A percentile compares a stretch with the other conserved stretches of the same genome.
Conservation (phyloP, 257 asterid genomes). For the Solanum chaucha region DNA sequence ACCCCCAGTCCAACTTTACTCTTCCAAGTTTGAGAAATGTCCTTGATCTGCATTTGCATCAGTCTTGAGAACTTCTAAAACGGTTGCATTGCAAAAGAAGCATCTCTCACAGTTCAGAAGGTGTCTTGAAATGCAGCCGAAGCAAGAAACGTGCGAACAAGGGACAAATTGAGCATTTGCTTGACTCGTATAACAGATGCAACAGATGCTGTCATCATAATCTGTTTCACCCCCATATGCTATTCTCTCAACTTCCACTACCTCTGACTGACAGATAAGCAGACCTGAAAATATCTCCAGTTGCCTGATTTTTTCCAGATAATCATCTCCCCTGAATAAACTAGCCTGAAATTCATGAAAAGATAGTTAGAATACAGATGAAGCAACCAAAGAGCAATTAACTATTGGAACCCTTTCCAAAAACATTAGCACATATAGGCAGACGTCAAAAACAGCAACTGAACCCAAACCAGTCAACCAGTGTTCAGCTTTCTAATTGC, state of each 20-base stretch:
- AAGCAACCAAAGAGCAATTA: not conserved
- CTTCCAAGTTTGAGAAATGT: not conserved
- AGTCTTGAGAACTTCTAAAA: constrained; percentile 35
- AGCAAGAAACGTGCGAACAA: constrained; percentile 74
- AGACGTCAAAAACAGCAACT: not conserved
- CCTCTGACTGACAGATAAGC: constrained; percentile 40
- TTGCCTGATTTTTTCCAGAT: constrained; percentile 38
- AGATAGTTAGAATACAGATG: not conserved
- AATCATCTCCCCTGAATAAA: constrained; percentile 47
- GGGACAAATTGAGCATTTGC: constrained; percentile 59
- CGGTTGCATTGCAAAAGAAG: constrained; percentile 83
- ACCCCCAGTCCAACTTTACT: not conserved
- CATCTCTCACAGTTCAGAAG: constrained; percentile 82
- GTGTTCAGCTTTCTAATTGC: not conserved
- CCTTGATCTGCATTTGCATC: constrained; percentile 14
- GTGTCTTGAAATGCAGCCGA: constrained; percentile 83
- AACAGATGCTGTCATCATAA: constrained; percentile 46
- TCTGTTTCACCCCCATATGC: constrained; percentile 29
- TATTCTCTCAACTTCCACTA: constrained; percentile 29
- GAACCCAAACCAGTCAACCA: not conserved
- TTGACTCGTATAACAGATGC: constrained; percentile 69
- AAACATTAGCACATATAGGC: not conserved
- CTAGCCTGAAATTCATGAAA: constrained; percentile 39
- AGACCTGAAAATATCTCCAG: constrained; percentile 61
- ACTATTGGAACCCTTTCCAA: not conserved